phyloP scores from a whole-genome alignment of 345 rosid species.

The Isatis tinctoria region DNA sequence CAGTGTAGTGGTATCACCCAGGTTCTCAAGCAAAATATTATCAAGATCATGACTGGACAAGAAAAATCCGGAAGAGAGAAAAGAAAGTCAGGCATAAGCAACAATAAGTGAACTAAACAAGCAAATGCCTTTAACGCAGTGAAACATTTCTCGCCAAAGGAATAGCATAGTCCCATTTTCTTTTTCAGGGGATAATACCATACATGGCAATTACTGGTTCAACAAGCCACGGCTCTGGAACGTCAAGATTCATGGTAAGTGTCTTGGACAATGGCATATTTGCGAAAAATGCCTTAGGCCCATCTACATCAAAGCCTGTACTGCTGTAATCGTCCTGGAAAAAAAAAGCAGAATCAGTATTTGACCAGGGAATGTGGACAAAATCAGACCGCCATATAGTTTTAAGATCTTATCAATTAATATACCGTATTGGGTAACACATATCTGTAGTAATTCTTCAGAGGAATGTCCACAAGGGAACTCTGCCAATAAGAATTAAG shows the following conservation, averaged over 20 bases:
- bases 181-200: slow-evolving; percentile 24
- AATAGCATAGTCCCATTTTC: slow-evolving; percentile 13
- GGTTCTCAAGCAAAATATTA: slow-evolving; percentile 95
- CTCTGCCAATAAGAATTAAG: slow-evolving; percentile 56
- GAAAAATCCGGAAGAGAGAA: slow-evolving; percentile 1
- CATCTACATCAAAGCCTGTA: slow-evolving; percentile 59
- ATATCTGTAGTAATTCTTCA: slow-evolving; percentile 97
- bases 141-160: neutral
- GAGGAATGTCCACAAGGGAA: slow-evolving; percentile 95
- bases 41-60: slow-evolving; percentile 86
- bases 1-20: slow-evolving; percentile 93
- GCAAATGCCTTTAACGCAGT: slow-evolving; percentile 8
- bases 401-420: slow-evolving; percentile 13
- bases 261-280: slow-evolving; percentile 98
- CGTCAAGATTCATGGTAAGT: slow-evolving; percentile 99
- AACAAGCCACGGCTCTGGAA: slow-evolving; percentile 99
- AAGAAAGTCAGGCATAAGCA: slow-evolving; percentile 18
- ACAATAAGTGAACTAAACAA: slow-evolving; percentile 8
- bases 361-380: slow-evolving; percentile 15
- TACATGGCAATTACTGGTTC: slow-evolving; percentile 98
- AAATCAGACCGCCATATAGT: slow-evolving; percentile 10
- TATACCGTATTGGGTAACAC: slow-evolving; percentile 83
- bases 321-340: slow-evolving; percentile 94
- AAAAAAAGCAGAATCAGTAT: slow-evolving; percentile 29
- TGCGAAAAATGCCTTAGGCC: slow-evolving; percentile 93